A percentile compares a stretch with the other conserved stretches of the same genome.
phyloP scores from a whole-genome alignment of 129 eudicot genomes.

The carrot (Daucus carota) region DH1_v3.0 NC_030388.2:28484501-28485000 shows the following conservation, averaged over 20 bases:
- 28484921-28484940: neutral
- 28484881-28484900: neutral
- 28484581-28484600: neutral
- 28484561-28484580: neutral
- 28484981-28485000: neutral
- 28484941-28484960: neutral
- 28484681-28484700: neutral
- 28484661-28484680: neutral
- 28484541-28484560: neutral
- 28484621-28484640: neutral
- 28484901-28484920: neutral
- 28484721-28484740: neutral
- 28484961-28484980: neutral
- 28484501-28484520: neutral
- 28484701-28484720: neutral
- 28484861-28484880: neutral
- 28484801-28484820: neutral
- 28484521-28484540: neutral
- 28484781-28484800: neutral
- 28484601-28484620: neutral
- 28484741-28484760: neutral
- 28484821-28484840: neutral
- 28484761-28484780: neutral
- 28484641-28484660: neutral
- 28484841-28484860: neutral